Evolutionary conservation across 129 eudicot genomes (phyloP).

Genomic region (Escallonia herrerae): DNA sequence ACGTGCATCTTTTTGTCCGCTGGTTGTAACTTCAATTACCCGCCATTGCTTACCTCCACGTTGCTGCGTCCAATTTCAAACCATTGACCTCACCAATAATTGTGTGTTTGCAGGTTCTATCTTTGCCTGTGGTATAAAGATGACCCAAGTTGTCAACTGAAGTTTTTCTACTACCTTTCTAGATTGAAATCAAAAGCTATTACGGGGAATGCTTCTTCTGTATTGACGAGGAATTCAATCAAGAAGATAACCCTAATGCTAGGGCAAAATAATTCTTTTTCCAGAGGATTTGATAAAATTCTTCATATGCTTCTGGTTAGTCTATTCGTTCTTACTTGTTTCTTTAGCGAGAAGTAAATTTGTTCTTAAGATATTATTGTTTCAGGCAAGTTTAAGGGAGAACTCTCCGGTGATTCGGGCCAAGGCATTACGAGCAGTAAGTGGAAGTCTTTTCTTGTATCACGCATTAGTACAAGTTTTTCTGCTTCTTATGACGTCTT

Average conservation of each 20-base stretch:
- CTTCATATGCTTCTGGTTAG: constrained; percentile 90
- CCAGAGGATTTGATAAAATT: constrained; percentile 93
- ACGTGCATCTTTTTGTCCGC: constrained; percentile 67
- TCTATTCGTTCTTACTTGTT: constrained; percentile 15
- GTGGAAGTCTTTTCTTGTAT: constrained; percentile 27
- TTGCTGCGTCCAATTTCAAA: too few species aligned
- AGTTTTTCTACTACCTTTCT: constrained; percentile 52
- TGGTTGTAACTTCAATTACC: constrained; percentile 47
- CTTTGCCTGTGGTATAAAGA: constrained; percentile 96
- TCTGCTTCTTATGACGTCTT: constrained; percentile 4
- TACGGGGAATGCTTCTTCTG: constrained; percentile 44
- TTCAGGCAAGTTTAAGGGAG: constrained; percentile 90
- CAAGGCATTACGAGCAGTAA: constrained; percentile 95
- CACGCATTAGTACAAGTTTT: background rate
- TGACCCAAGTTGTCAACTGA: constrained; percentile 59
- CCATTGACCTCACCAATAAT: constrained; percentile 10
- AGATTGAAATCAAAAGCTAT: constrained; percentile 70
- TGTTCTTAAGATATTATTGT: constrained; percentile 6
- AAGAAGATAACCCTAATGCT: constrained; percentile 69
- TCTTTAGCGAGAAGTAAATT: background rate
- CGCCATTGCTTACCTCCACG: constrained; percentile 4
- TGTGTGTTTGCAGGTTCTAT: constrained; percentile 71
- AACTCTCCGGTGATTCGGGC: constrained; percentile 93
- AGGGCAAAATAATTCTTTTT: constrained; percentile 81
- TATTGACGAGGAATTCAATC: constrained; percentile 59